phyloP scores from a whole-genome alignment of 176 grass and related monocot species.

The Cenchrus fungigraminus region DNA sequence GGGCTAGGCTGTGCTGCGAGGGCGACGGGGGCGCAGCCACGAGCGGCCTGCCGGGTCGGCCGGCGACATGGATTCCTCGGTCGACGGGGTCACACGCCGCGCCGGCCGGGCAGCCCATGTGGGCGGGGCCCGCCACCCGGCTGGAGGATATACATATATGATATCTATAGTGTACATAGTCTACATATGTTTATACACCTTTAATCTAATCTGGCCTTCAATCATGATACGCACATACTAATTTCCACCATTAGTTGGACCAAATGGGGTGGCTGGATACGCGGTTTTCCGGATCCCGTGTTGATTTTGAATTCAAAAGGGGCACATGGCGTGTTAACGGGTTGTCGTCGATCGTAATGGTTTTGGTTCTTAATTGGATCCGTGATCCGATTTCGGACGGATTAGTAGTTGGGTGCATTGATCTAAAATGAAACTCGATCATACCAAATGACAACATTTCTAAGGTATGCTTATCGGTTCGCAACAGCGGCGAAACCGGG shows the following conservation, averaged over 20 bases:
- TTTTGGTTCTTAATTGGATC: not conserved
- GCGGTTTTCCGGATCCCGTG: slow-evolving; percentile 42
- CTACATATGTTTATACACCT: not conserved
- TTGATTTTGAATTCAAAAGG: slow-evolving; percentile 10
- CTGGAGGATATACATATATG: not conserved
- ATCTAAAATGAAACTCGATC: not conserved
- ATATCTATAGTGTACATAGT: not conserved
- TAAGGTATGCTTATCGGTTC: not conserved
- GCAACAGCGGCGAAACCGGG: not conserved
- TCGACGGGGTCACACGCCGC: slow-evolving; percentile 19
- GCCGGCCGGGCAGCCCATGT: slow-evolving; percentile 40
- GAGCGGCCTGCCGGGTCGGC: slow-evolving; percentile 56
- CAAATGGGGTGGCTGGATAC: slow-evolving; percentile 20
- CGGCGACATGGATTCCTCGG: slow-evolving; percentile 56
- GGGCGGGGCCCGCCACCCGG: slow-evolving; percentile 17
- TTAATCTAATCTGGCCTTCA: not conserved
- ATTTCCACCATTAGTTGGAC: slow-evolving; percentile 5
- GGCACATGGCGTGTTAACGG: slow-evolving; percentile 41
- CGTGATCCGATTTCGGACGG: not conserved
- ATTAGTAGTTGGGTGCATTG: not conserved
- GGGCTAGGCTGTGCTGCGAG: slow-evolving; percentile 8
- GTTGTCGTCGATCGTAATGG: not conserved
- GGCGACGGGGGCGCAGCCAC: slow-evolving; percentile 56
- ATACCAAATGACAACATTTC: not conserved
- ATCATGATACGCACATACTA: not conserved